Base-by-base conservation (phyloP, 2,329 filamentous ascomycete species). In the Metarhizium rileyi region DNA sequence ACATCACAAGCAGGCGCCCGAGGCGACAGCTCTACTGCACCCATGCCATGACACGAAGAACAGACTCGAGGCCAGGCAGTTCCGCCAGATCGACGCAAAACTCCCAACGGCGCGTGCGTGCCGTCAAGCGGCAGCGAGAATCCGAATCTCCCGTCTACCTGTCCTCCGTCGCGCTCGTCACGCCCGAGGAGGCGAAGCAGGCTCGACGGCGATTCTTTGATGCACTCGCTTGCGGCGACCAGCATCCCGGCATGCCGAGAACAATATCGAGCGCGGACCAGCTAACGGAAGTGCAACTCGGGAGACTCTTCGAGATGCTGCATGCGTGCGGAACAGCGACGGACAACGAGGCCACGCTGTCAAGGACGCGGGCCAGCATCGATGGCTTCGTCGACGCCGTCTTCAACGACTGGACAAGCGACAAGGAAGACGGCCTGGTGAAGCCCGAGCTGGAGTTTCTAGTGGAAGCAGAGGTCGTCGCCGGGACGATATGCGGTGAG, bases 381-480 rank as follows among this genome's bases (percentile, higher is more conserved):
- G 64, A 66, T 22, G 57, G 59, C 1, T 66, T 66, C 27, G 47
- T 66, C 27, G 58, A 58, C 0, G 64, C 64, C 14, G 51, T 64
- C 0, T 66, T 66, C 50, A 58, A 57, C 5, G 51, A 55, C 2
- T 66, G 63, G 63, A 33, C 50, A 1, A 56, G 58, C 20, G 51
- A 54, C 8, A 36, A 28, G 4, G 14, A 44, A 1, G 51, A 42
- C 0, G 51, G 49, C 1, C 44, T 55, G 2, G n/a, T n/a, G 25
- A 62, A 54, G 43, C 62, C 62, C 0, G 49, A 48, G 14, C 52
- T 65, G 47, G 63, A 66, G 4, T 63, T 65, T 50, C 25, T 59
- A 2, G 56, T 61, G 16, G 59, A 63, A 1, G 62, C 59, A 2
- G 56, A 59, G 9, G 53, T 61, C 2, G 48, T 49, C 1, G 61